Conservation (phyloP, 306 rosid species). For the Lathyrus tuberosus region DNA sequence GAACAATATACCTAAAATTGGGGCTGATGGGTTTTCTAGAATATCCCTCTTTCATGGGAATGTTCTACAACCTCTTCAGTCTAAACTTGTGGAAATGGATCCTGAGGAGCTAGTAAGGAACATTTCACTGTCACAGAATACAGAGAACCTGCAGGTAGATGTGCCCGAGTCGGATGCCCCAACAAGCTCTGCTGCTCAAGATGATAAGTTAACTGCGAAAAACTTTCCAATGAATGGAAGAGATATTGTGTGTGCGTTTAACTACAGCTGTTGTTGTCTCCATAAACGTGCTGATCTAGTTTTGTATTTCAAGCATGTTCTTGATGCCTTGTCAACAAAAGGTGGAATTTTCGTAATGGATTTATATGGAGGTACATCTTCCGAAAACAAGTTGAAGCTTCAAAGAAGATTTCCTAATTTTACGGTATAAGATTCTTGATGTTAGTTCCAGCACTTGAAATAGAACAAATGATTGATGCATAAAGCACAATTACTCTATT, state of each 20-base stretch:
- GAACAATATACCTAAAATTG: slow-evolving; percentile 67
- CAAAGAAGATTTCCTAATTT: slow-evolving; percentile 85
- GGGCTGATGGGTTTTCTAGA: slow-evolving; percentile 74
- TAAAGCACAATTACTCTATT: not conserved
- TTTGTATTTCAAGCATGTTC: slow-evolving; percentile 78
- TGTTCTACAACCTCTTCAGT: slow-evolving; percentile 75
- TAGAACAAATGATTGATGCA: slow-evolving; percentile 2
- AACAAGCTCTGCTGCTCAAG: slow-evolving; percentile 46
- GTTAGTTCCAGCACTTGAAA: slow-evolving; percentile 8
- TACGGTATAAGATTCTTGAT: slow-evolving; percentile 58
- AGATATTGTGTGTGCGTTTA: slow-evolving; percentile 89
- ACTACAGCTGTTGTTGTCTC: slow-evolving; percentile 96
- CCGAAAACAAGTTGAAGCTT: slow-evolving; percentile 78
- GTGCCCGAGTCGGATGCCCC: slow-evolving; percentile 43
- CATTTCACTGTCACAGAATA: slow-evolving; percentile 51
- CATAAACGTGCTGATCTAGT: slow-evolving; percentile 79
- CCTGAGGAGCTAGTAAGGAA: slow-evolving; percentile 53
- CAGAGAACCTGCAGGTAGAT: slow-evolving; percentile 36
- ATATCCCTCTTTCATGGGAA: slow-evolving; percentile 90
- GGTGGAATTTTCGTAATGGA: slow-evolving; percentile 97
- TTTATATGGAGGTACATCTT: slow-evolving; percentile 89
- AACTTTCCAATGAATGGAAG: slow-evolving; percentile 54
- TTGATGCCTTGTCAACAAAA: slow-evolving; percentile 60
- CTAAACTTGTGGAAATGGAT: slow-evolving; percentile 57
- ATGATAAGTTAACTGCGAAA: slow-evolving; percentile 44